phyloP scores from a whole-genome alignment of 208 protist species.

The Leishmania amazonensis region DNA sequence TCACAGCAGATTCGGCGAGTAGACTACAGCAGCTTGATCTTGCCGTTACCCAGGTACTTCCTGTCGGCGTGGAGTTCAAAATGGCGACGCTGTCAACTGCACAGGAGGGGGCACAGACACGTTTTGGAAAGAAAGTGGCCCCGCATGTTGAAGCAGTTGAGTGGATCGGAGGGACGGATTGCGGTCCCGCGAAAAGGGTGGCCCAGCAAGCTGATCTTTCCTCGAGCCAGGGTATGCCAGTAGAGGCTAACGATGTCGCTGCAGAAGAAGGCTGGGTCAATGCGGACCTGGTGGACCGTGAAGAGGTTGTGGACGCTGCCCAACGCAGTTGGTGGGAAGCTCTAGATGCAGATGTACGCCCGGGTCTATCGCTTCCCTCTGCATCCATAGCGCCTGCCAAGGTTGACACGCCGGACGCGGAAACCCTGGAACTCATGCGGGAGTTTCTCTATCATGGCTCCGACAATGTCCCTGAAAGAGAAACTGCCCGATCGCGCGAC shows the following conservation, averaged over 20 bases:
- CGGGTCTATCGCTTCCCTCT: slow-evolving; percentile 8
- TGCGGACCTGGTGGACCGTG: slow-evolving; percentile 8
- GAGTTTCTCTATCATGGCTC: slow-evolving; percentile 8
- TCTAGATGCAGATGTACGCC: slow-evolving; percentile 14
- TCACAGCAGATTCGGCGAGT: not conserved
- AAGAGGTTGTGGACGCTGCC: slow-evolving; percentile 16
- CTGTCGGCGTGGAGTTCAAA: slow-evolving; percentile 15
- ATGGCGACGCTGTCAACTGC: not conserved
- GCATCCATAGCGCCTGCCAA: not conserved
- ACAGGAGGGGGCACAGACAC: not conserved
- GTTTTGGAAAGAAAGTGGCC: not conserved
- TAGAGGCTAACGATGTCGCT: not conserved
- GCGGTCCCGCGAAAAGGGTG: not conserved
- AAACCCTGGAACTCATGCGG: slow-evolving; percentile 1
- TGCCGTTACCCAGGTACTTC: slow-evolving; percentile 27
- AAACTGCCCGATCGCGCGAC: not conserved
- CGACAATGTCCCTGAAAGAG: not conserved
- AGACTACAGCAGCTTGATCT: not conserved
- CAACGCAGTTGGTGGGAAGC: slow-evolving; percentile 28
- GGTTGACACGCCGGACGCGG: slow-evolving; percentile 2
- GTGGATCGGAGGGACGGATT: not conserved
- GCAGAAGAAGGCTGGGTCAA: not conserved
- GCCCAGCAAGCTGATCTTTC: not conserved
- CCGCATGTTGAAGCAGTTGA: not conserved
- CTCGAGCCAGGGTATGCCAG: not conserved